Base-by-base conservation (phyloP, 2,329 filamentous ascomycete genomes). In the Cladosporium sp. region DNA sequence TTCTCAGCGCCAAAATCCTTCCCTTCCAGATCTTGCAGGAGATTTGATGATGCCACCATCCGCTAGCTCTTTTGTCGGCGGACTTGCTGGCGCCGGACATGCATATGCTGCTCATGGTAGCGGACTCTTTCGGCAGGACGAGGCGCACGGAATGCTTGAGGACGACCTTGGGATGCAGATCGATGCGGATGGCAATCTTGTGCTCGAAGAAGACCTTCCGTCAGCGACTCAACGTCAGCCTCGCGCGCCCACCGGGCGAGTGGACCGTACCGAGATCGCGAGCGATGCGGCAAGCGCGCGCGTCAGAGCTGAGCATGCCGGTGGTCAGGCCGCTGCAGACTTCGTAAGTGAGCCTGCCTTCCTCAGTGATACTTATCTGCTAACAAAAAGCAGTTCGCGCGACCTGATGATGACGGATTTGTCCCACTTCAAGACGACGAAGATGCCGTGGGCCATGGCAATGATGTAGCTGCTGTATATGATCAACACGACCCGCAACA, bases 131-230 rank as follows among this genome's bases (percentile, higher is more conserved):
- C 55, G 44, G 19, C 44, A 49, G 19, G 45, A 57, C 34, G 80
- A 84, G n/a, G 75, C 78, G 20, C 80, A 80, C 5, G 47, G 42
- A 2, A 40, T 62, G 15, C 47, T 65, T 4, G 64, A 66, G 22
- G 65, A 68, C 19, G 66, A 67, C 32, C 62, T 70, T 10, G 66
- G 64, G 53, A 85, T 88, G 63, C 79, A 78, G 36, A 81, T 88
- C 61, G 84, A 86, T 62, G 82, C 78, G 13, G 78, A 87, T 59
- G 85, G 84, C 7, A 81, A 83, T 61, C 71, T 87, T 19, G 49
- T 53, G 10, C 57, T 66, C 28, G 61, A 53, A 12, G 60, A 62
- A 20, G 47, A 57, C 7, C 7, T 57, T 37, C 45, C 52, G n/a
- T 20, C 40, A 15, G 56, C 17, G 13, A n/a, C 63, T 24, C 35